Evolutionary conservation across 192 early-diverging fungal species (phyloP).

Genomic region (Backusella psychrophila): DNA sequence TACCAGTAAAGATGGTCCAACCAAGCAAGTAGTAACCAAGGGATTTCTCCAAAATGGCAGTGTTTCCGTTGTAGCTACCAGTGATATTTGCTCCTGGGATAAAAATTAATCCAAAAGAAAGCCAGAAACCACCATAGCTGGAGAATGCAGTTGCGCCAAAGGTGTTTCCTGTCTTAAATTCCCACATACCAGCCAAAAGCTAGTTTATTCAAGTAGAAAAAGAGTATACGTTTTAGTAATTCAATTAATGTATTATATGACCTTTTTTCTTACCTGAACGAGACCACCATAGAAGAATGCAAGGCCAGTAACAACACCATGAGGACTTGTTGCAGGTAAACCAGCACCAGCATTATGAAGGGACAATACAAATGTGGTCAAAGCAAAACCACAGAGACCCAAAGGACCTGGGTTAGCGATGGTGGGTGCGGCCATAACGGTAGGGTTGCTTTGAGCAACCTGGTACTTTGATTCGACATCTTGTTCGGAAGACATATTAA

Average conservation of each 20-base stretch:
- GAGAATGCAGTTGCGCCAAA: slow-evolving; percentile 83
- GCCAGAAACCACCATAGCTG: slow-evolving; percentile 69
- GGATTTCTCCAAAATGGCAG: slow-evolving; percentile 37
- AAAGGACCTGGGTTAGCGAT: slow-evolving; percentile 63
- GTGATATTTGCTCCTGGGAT: slow-evolving; percentile 55
- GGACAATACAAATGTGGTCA: slow-evolving; percentile 74
- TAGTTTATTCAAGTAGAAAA: not conserved
- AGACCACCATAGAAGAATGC: slow-evolving; percentile 78
- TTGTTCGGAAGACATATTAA: slow-evolving; percentile 18
- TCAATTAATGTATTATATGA: not conserved
- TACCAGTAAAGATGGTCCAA: slow-evolving; percentile 73
- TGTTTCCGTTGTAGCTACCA: slow-evolving; percentile 29
- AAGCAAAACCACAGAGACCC: slow-evolving; percentile 59
- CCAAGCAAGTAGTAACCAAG: slow-evolving; percentile 65
- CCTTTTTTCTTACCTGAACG: slow-evolving; percentile 43
- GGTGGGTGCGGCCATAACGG: slow-evolving; percentile 32
- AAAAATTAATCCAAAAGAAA: slow-evolving; percentile 56
- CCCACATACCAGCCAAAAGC: slow-evolving; percentile 72
- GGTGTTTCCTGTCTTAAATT: slow-evolving; percentile 62
- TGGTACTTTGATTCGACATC: slow-evolving; percentile 26
- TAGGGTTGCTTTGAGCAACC: slow-evolving; percentile 4
- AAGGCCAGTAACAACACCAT: slow-evolving; percentile 62
- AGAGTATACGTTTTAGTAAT: not conserved
- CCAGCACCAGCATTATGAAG: slow-evolving; percentile 69
- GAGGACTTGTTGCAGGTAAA: slow-evolving; percentile 51